Evolutionary conservation across 2,329 filamentous ascomycete species (phyloP).

Genomic region (Ophiostoma himal-ulmi): DNA sequence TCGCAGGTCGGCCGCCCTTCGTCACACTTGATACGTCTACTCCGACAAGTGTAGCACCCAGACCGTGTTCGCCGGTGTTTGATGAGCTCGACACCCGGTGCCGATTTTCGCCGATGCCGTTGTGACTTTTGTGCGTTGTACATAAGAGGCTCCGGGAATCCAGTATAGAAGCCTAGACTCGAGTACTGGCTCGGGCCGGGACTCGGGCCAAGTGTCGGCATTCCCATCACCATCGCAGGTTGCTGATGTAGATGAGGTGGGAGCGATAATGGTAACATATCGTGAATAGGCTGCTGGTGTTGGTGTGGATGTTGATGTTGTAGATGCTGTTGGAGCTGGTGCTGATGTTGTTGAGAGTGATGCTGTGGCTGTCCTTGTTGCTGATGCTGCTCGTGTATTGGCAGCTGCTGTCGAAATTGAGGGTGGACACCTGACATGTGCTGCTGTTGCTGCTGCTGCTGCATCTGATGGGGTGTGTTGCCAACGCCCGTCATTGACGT

Average conservation of each 20-base stretch:
- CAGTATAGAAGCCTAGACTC: conserved; percentile 45
- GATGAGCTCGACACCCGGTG: conserved; percentile 59
- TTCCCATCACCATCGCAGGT: conserved; percentile 31
- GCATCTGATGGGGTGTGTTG: conserved; percentile 1
- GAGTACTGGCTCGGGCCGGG: conserved; percentile 41
- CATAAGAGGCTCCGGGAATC: conserved; percentile 46
- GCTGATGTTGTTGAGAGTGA: conserved; percentile 18
- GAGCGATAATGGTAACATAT: conserved; percentile 23
- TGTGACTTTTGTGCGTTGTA: conserved; percentile 44
- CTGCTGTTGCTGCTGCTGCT: conserved; percentile 4
- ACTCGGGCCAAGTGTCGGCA: conserved; percentile 28
- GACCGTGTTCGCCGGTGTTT: conserved; percentile 92
- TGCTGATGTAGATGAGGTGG: conserved; percentile 29
- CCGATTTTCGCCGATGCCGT: conserved; percentile 48
- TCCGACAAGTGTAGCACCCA: conserved; percentile 87
- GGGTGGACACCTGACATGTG: not conserved
- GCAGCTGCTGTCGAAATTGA: not conserved
- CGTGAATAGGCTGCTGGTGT: conserved; percentile 11
- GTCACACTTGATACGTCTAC: conserved; percentile 90
- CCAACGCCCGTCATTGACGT: conserved; percentile 17
- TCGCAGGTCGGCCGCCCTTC: conserved; percentile 84
- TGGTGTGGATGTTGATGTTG: conserved; percentile 11
- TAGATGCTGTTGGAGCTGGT: conserved; percentile 8
- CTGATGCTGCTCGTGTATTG: conserved; percentile 4
- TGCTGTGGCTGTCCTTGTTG: conserved; percentile 16